Conservation (phyloP, 208 protist species). For the Blechomonas ayalai region DNA sequence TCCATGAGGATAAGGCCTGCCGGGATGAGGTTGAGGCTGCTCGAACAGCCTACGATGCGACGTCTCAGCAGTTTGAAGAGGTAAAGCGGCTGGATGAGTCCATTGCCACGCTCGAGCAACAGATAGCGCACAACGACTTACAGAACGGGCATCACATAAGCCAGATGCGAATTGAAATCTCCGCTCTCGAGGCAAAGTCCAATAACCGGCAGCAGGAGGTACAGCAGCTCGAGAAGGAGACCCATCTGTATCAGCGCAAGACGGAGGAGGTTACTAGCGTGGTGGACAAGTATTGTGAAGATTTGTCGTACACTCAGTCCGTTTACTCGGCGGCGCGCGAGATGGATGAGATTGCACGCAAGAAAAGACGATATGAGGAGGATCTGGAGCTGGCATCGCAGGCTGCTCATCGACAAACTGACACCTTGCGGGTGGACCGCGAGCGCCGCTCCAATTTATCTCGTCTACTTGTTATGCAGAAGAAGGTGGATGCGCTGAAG, state of each 20-base stretch:
- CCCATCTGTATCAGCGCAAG: constrained; percentile 38
- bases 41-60: constrained; percentile 28
- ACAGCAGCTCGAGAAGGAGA: constrained; percentile 46
- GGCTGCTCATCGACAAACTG: constrained; percentile 46
- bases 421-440: constrained; percentile 40
- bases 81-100: constrained; percentile 53
- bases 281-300: constrained; percentile 45
- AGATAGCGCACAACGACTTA: constrained; percentile 46
- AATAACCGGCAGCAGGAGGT: constrained; percentile 49
- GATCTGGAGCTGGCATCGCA: constrained; percentile 58
- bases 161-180: constrained; percentile 68
- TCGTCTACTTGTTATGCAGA: constrained; percentile 52
- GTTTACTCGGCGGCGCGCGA: constrained; percentile 25
- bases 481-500: constrained; percentile 48
- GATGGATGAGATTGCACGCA: constrained; percentile 29
- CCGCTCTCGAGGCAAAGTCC: constrained; percentile 44
- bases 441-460: constrained; percentile 59
- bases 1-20: constrained; percentile 20
- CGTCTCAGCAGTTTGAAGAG: constrained; percentile 30
- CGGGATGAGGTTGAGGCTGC: constrained; percentile 28
- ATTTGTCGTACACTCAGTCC: constrained; percentile 30
- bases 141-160: constrained; percentile 48
- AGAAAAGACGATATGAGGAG: constrained; percentile 46
- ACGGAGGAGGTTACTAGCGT: constrained; percentile 33
- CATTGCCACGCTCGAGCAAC: constrained; percentile 37